Evolutionary conservation across 2,329 filamentous ascomycete species (phyloP), one percentile per base, ranked within the genome.

Genomic region (Phyllosticta citriasiana): DNA sequence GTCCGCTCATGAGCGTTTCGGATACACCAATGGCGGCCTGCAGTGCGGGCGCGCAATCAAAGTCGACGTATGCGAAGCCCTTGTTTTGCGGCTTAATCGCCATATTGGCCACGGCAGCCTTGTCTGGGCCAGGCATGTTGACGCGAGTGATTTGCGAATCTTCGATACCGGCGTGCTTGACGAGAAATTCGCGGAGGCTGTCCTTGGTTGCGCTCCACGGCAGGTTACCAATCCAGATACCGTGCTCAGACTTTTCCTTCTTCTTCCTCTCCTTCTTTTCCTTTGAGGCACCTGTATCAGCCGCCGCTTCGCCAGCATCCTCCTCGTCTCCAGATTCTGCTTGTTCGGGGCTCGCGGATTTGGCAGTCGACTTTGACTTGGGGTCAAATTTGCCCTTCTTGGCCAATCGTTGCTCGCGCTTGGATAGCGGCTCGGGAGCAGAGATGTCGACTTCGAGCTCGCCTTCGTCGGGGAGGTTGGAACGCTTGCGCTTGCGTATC

Each of bases 41-140:
- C 69, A 91, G 83, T 53, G 86, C 83, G 51, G 87, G 82, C 22
- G 79, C 70, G 25, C 82, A 87, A 54, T 84, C 79, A 71, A 99
- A 96, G 73, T 99, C 95, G 65, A 99, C 86, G 71, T 99, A 99
- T 60, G 94, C 94, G 71, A 97, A 99, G 16, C 94, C 95, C 75
- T 88, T 93, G 78, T 97, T 99, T 68, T 86, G 79, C 24, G 81
- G 75, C 67, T 80, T 83, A 35, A 74, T 74, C 65, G 77, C 79
- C 65, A 77, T 76, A 14, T 65, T 69, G 24, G 69, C 67, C 40
- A 69, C 69, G 5, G 70, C 67, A 2, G 69, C 66, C 33, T 72
- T 70, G 6, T 68, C 71, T 3, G 80, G 79, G 24, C 77, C 82
- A 0, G 92, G 92, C 70, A 97, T 78, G 74, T 97, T 87, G 57